Conservation (phyloP, 495 filamentous ascomycete species). For the Emericellopsis terricola region DNA sequence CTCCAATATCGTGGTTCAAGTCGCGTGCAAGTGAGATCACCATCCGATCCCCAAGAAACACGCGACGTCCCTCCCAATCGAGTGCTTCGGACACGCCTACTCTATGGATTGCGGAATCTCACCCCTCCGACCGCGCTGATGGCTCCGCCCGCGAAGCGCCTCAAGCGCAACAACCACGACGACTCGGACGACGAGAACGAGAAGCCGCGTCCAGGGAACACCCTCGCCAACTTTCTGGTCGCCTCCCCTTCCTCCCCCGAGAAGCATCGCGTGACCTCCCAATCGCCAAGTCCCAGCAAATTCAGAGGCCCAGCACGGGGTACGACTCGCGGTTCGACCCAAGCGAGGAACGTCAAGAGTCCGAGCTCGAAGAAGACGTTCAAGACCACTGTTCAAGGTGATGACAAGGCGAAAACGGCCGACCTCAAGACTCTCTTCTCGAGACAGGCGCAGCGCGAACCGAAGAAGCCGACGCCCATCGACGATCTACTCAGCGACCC, state of each 20-base stretch:
- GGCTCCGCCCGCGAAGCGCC: conserved; percentile 37
- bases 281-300: conserved; percentile 8
- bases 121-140: conserved; percentile 13
- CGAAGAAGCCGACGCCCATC: conserved; percentile 6
- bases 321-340: conserved; percentile 4
- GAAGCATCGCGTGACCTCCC: conserved; percentile 14
- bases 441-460: conserved; percentile 23
- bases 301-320: background rate
- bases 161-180: conserved; percentile 25
- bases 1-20: background rate
- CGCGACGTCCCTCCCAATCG: too few relatives aligned
- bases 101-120: too few relatives aligned
- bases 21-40: too few relatives aligned
- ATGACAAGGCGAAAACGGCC: conserved; percentile 24
- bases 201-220: conserved; percentile 11
- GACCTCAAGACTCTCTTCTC: conserved; percentile 35
- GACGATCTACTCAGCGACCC: conserved; percentile 33
- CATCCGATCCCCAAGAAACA: too few relatives aligned
- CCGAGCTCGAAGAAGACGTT: conserved; percentile 23
- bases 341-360: conserved; percentile 10
- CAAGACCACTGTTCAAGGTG: conserved; percentile 19
- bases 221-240: conserved; percentile 21
- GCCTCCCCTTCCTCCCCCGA: conserved; percentile 18
- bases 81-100: too few relatives aligned
- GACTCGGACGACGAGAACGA: conserved; percentile 20